phyloP scores from a whole-genome alignment of 2,329 filamentous ascomycete genomes.

The Epichloe hybrida region DNA sequence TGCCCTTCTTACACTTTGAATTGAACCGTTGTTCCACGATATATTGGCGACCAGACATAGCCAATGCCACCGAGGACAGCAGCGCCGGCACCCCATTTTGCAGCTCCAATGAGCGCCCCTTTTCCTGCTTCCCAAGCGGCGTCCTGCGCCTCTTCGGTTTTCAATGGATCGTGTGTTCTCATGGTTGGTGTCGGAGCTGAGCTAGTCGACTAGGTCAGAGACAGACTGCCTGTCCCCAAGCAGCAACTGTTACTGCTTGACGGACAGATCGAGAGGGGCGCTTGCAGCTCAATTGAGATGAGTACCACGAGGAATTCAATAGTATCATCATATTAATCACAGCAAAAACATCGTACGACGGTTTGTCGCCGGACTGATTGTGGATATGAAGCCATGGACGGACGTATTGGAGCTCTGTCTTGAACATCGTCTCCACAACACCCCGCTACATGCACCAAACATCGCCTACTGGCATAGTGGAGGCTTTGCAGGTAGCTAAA shows the following conservation, averaged over 20 bases:
- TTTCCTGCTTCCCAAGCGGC: slow-evolving; percentile 59
- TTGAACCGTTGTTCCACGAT: slow-evolving; percentile 58
- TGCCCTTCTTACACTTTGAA: slow-evolving; percentile 55
- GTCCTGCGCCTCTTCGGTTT: slow-evolving; percentile 51
- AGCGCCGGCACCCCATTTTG: slow-evolving; percentile 59
- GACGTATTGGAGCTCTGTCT: background rate
- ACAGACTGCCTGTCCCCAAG: background rate
- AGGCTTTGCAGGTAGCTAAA: slow-evolving; percentile 1
- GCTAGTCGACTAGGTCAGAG: background rate
- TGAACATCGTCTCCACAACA: background rate
- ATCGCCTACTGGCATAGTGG: slow-evolving; percentile 10
- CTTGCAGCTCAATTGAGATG: background rate
- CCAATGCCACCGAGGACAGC: slow-evolving; percentile 49
- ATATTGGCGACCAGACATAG: slow-evolving; percentile 54
- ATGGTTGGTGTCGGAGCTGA: slow-evolving; percentile 16
- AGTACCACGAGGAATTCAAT: background rate
- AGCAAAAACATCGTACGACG: background rate
- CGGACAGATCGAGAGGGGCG: background rate
- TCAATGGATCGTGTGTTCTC: slow-evolving; percentile 42
- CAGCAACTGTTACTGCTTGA: background rate
- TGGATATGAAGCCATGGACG: background rate
- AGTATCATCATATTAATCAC: background rate
- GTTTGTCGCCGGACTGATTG: background rate
- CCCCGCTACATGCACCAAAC: slow-evolving; percentile 8
- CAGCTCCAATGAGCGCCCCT: slow-evolving; percentile 52